Percentiles rank a stretch among this genome's conserved stretches.
phyloP scores from a whole-genome alignment of 2,329 filamentous ascomycete species.

The Beauveria sp. region DNA sequence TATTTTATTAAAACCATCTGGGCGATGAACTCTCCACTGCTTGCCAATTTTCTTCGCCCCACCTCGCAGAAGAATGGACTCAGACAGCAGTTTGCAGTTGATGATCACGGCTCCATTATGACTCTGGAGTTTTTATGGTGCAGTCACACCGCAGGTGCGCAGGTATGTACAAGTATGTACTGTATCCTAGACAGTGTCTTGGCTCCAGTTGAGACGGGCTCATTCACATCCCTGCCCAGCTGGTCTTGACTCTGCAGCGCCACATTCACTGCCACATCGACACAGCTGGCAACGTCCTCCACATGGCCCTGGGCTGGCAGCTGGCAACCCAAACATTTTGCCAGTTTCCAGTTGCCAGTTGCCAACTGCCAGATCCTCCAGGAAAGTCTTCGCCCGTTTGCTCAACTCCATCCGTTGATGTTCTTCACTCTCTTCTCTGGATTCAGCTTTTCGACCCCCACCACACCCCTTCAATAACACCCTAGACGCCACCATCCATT shows the following conservation, averaged over 20 bases:
- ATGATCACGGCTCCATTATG: background rate
- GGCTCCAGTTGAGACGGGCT: background rate
- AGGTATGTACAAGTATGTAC: background rate
- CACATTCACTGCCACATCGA: conserved; percentile 6
- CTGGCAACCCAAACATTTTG: background rate
- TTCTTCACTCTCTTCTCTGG: background rate
- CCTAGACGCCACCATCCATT: background rate
- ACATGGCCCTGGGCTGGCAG: background rate
- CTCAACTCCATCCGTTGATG: background rate
- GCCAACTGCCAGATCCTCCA: background rate
- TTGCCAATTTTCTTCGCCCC: background rate
- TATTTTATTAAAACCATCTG: background rate
- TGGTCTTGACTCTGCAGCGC: background rate
- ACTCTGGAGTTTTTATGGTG: background rate
- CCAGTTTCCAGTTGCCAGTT: background rate
- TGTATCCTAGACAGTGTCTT: background rate
- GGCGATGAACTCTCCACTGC: background rate
- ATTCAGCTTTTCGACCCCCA: background rate
- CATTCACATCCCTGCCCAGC: conserved; percentile 1
- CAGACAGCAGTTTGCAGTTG: background rate
- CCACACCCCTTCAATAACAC: background rate
- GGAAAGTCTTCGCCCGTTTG: background rate
- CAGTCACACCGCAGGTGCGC: background rate
- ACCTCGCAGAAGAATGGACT: background rate
- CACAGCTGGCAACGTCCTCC: conserved; percentile 1